phyloP scores from a whole-genome alignment of 2,329 filamentous ascomycete genomes.

The Huntiella omanensis region DNA sequence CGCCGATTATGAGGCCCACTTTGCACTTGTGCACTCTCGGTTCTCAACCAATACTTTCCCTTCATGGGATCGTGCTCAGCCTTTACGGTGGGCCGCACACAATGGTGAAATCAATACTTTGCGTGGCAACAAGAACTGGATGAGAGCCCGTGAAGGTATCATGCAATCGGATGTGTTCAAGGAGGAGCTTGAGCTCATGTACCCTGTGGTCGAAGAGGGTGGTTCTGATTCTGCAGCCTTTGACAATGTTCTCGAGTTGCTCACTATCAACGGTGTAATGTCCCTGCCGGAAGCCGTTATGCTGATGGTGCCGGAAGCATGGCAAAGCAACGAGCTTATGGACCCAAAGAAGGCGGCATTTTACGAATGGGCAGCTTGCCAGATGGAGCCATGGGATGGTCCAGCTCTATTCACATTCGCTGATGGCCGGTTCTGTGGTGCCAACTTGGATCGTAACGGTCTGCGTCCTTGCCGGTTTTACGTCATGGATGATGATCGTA shows the following conservation, averaged over 20 bases:
- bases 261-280: conserved; percentile 88
- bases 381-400: conserved; percentile 98
- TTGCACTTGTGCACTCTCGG: conserved; percentile 87
- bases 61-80: conserved; percentile 94
- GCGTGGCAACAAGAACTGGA: conserved; percentile 98
- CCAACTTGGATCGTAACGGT: conserved; percentile 90
- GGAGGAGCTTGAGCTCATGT: conserved; percentile 75
- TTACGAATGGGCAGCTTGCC: conserved; percentile 95
- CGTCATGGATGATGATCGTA: conserved; percentile 87
- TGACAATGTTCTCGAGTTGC: conserved; percentile 84
- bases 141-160: conserved; percentile 88
- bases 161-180: conserved; percentile 87
- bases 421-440: conserved; percentile 89
- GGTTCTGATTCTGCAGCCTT: conserved; percentile 94
- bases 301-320: conserved; percentile 96
- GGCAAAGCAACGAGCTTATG: conserved; percentile 86
- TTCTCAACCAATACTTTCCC: conserved; percentile 98
- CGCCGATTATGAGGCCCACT: conserved; percentile 93
- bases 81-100: conserved; percentile 88
- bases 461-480: conserved; percentile 93
- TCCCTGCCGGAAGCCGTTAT: conserved; percentile 92
- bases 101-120: conserved; percentile 98
- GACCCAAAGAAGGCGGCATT: conserved; percentile 91
- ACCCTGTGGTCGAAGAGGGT: conserved; percentile 89
- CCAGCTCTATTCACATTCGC: conserved; percentile 94